Evolutionary conservation across 169 alveolate genomes (phyloP).

Genomic region (Plasmodium chabaudi): DNA sequence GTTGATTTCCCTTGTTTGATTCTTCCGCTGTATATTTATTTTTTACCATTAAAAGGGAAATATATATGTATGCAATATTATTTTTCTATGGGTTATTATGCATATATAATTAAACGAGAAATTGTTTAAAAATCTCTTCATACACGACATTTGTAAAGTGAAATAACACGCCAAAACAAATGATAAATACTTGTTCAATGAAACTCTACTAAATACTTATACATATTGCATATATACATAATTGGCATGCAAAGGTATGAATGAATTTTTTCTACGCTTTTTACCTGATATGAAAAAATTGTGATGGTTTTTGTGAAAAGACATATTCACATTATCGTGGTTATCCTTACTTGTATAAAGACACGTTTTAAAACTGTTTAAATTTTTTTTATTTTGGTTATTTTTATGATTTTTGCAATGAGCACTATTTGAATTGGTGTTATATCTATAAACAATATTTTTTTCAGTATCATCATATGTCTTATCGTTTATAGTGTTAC

Average conservation of each 20-base stretch:
- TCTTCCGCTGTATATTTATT: conserved; percentile 13
- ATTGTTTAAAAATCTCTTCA: too few species aligned
- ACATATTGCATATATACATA: neutral
- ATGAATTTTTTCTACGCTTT: neutral
- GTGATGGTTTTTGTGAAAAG: neutral
- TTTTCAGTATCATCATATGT: conserved; percentile 2
- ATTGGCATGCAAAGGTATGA: too few species aligned
- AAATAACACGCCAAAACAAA: too few species aligned
- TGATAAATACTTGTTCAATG: too few species aligned
- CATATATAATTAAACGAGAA: too few species aligned
- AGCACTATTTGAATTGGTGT: neutral
- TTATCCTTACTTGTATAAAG: conserved; percentile 14
- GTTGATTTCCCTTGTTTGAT: conserved; percentile 10
- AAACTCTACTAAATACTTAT: neutral
- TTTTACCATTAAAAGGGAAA: neutral
- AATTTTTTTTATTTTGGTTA: conserved; percentile 5
- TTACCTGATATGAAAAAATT: conserved; percentile 20
- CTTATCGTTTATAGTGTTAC: conserved; percentile 14
- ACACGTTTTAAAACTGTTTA: conserved; percentile 1
- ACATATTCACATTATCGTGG: neutral
- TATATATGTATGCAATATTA: neutral
- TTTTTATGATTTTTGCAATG: conserved; percentile 18
- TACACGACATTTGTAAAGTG: too few species aligned
- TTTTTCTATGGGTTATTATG: too few species aligned
- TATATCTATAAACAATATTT: conserved; percentile 45